Evolutionary conservation across 2,329 filamentous ascomycete species (phyloP), one percentile per base, ranked within the genome.

Genomic region (Cyanodermella asteris): DNA sequence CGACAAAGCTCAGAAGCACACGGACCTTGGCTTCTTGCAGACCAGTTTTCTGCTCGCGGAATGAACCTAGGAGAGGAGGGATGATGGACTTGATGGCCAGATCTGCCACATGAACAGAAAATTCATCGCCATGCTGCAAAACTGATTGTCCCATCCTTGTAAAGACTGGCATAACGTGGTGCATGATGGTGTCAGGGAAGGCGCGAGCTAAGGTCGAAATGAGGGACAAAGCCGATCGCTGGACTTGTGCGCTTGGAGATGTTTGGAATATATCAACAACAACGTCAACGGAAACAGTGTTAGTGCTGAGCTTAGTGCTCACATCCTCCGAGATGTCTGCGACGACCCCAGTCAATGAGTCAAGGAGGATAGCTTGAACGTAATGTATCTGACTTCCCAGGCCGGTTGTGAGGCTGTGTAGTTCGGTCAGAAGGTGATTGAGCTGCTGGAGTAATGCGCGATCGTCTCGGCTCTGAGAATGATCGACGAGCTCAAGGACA

Each of bases 141-240:
- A 93, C 72, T 4, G 78, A 91, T 21, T 73, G 75, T 20, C 84
- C 81, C 72, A 94, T 93, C 44, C 94, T 93, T 0, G 87, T 94
- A 51, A 97, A 97, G 26, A 97, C 84, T 8, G 87, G 87, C 87
- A 97, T 97, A 27, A 97, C 78, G 38, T 81, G 93, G 50, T 97
- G 84, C 29, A 97, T 60, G 3, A 97, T 78, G 23, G 91, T 56
- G 44, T 91, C 82, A 0, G 90, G 87, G 0, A 80, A 78, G 36
- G 82, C 76, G 19, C 73, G 73, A 13, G 87, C 84, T 20, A 97
- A 59, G 28, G 71, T 74, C 13, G 84, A 81, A 29, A 94, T 77
- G 14, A 97, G 58, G 6, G 94, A 64, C 9, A 97, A 59, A 4
- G 87, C 82, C 5, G 74, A 71, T 42, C 91, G 93, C 44, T 94